These are phyloP conservation scores for Lentinula edodes DNA, from an alignment of 768 basidiomycete species.

Conservation along the genomic window DNA sequence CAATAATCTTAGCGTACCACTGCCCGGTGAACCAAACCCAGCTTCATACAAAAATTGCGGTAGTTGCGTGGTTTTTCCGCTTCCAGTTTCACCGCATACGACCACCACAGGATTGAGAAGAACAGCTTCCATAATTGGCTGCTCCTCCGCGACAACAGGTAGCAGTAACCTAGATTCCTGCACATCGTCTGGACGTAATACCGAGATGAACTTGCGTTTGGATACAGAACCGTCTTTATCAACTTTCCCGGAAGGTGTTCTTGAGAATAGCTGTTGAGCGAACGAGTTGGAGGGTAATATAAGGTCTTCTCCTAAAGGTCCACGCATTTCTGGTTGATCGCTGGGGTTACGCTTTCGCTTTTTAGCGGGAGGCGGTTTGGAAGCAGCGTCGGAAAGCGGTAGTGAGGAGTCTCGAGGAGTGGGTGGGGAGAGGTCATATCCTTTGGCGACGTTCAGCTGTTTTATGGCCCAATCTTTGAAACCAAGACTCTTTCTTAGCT, in stretches of 20 bases:
- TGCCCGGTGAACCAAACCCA: slow-evolving; percentile 80
- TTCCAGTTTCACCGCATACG: slow-evolving; percentile 90
- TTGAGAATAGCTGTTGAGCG: slow-evolving; percentile 36
- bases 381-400: slow-evolving; percentile 8
- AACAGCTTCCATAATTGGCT: slow-evolving; percentile 89
- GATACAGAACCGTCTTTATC: slow-evolving; percentile 11
- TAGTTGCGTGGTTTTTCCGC: slow-evolving; percentile 97
- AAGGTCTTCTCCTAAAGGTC: slow-evolving; percentile 75
- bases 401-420: slow-evolving; percentile 6
- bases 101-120: slow-evolving; percentile 82
- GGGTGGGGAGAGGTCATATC: slow-evolving; percentile 20
- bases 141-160: slow-evolving; percentile 91
- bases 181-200: slow-evolving; percentile 65
- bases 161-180: slow-evolving; percentile 73
- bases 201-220: slow-evolving; percentile 39
- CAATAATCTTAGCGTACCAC: slow-evolving; percentile 46
- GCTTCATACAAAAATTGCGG: slow-evolving; percentile 98
- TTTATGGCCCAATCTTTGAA: slow-evolving; percentile 92
- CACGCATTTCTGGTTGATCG: slow-evolving; percentile 47
- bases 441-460: slow-evolving; percentile 55
- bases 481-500: slow-evolving; percentile 36
- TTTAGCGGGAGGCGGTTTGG: slow-evolving; percentile 29
- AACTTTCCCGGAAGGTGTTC: not conserved
- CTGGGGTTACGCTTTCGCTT: slow-evolving; percentile 37
- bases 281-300: slow-evolving; percentile 64